phyloP scores from a whole-genome alignment of 768 basidiomycete species.

The Hirschioporus abietinus region DNA sequence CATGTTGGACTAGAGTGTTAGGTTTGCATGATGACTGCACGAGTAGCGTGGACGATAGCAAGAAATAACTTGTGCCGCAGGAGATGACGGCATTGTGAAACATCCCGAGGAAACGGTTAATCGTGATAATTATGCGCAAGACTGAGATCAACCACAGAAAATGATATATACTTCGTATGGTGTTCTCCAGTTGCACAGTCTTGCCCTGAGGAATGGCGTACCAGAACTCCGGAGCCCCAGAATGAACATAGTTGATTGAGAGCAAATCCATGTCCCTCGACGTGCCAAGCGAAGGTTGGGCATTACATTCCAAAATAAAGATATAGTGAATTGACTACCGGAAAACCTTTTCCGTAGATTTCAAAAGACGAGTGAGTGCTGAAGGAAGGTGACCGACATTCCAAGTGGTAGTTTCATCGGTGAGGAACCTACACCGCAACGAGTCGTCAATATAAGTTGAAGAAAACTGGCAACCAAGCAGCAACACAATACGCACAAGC shows the following conservation, averaged over 20 bases:
- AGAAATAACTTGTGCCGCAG: slow-evolving; percentile 95
- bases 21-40: slow-evolving; percentile 75
- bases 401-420: slow-evolving; percentile 77
- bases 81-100: slow-evolving; percentile 83
- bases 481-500: slow-evolving; percentile 50
- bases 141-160: background rate
- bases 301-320: slow-evolving; percentile 99
- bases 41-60: slow-evolving; percentile 78
- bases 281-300: slow-evolving; percentile 98
- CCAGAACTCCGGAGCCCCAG: slow-evolving; percentile 97
- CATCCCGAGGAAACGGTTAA: slow-evolving; percentile 88
- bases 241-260: slow-evolving; percentile 98
- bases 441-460: no score
- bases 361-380: slow-evolving; percentile 74
- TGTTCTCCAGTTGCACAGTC: slow-evolving; percentile 75
- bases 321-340: slow-evolving; percentile 96
- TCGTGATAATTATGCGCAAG: slow-evolving; percentile 42
- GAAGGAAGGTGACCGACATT: slow-evolving; percentile 93
- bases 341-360: slow-evolving; percentile 58
- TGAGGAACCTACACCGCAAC: slow-evolving; percentile 47
- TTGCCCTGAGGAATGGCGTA: slow-evolving; percentile 91
- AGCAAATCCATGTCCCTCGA: slow-evolving; percentile 99
- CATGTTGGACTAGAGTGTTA: slow-evolving; percentile 85
- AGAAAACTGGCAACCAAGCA: background rate
- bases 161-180: slow-evolving; percentile 67